Evolutionary conservation across 441 rosid species (phyloP).

Genomic region (Kokia cookei): DNA sequence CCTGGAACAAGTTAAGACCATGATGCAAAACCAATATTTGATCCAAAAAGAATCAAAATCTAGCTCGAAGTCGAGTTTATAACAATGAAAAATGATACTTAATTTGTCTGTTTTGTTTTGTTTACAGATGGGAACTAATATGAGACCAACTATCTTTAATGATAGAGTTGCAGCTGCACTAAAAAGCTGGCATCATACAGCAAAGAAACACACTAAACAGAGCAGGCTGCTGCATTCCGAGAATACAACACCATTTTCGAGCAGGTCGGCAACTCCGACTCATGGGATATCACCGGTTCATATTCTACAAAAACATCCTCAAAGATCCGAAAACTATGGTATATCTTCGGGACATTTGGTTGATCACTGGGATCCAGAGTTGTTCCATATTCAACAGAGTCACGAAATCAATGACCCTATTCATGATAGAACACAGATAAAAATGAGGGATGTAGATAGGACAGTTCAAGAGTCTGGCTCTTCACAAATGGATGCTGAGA

Average conservation of each 20-base stretch:
- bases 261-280: conserved; percentile 65
- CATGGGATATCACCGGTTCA: conserved; percentile 79
- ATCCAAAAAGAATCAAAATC: neutral
- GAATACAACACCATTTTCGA: conserved; percentile 51
- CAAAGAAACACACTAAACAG: conserved; percentile 67
- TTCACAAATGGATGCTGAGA: conserved; percentile 25
- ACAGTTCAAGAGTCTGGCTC: conserved; percentile 16
- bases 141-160: conserved; percentile 82
- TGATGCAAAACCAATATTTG: neutral
- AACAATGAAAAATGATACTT: neutral
- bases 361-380: conserved; percentile 49
- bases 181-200: conserved; percentile 75
- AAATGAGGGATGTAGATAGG: conserved; percentile 12
- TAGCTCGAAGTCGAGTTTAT: neutral
- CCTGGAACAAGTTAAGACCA: neutral
- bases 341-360: conserved; percentile 36
- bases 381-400: conserved; percentile 21
- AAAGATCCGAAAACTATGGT: conserved; percentile 41
- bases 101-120: neutral
- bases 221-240: conserved; percentile 37
- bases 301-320: conserved; percentile 50
- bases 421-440: conserved; percentile 1
- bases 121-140: conserved; percentile 82
- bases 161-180: conserved; percentile 79
- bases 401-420: conserved; percentile 18